A percentile compares a stretch with the other conserved stretches of the same genome.
Conservation (phyloP, 495 filamentous ascomycete species). For the Pseudoneurospora amorphoporcata region DNA sequence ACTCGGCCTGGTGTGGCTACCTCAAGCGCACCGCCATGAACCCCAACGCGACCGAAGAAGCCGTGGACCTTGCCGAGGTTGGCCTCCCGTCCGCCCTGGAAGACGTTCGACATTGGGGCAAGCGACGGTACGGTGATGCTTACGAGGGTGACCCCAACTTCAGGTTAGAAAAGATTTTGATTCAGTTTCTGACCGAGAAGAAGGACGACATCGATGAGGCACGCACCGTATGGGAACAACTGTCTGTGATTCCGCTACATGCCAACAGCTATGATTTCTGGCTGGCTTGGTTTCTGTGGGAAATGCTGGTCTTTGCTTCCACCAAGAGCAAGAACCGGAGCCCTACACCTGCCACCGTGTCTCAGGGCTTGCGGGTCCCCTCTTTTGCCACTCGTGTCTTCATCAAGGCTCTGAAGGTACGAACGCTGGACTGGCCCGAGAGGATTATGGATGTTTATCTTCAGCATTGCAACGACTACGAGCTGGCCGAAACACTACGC, state of each 20-base stretch:
- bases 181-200: constrained; percentile 77
- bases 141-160: constrained; percentile 80
- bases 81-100: constrained; percentile 78
- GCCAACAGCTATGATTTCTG: constrained; percentile 83
- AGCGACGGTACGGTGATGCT: constrained; percentile 57
- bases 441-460: constrained; percentile 74
- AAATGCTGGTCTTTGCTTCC: constrained; percentile 51
- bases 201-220: constrained; percentile 51
- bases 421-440: constrained; percentile 82
- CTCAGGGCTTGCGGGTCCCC: constrained; percentile 36
- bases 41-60: constrained; percentile 69
- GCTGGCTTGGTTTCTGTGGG: constrained; percentile 84
- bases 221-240: constrained; percentile 60
- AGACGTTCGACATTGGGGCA: constrained; percentile 66
- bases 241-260: constrained; percentile 47
- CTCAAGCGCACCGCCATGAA: constrained; percentile 73
- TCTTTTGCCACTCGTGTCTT: constrained; percentile 62
- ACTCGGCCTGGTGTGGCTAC: constrained; percentile 87
- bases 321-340: constrained; percentile 31
- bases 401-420: constrained; percentile 56
- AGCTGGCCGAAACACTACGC: constrained; percentile 60
- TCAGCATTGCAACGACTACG: constrained; percentile 80
- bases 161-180: constrained; percentile 80
- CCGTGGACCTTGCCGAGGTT: constrained; percentile 83
- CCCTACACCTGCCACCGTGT: constrained; percentile 30